These are phyloP conservation scores for Diplogelasinospora grovesii DNA, from an alignment of 495 filamentous ascomycete genomes.

Conservation along the genomic window DNA sequence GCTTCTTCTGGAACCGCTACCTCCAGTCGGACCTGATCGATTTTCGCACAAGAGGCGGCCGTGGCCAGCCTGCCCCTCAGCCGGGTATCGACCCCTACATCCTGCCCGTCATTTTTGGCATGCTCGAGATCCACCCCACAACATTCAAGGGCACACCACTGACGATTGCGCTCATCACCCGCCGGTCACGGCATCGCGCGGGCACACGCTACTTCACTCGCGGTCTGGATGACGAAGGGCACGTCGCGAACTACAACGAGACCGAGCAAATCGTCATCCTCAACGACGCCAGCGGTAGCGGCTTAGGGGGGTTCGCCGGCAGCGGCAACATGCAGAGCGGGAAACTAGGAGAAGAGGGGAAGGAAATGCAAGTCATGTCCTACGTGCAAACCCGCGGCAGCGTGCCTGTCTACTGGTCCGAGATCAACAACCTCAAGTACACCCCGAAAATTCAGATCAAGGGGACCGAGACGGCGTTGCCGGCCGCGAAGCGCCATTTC, in stretches of 20 bases:
- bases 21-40: constrained; percentile 86
- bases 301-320: constrained; percentile 74
- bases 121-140: constrained; percentile 79
- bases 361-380: constrained; percentile 80
- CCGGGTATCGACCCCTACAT: constrained; percentile 86
- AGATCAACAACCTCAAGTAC: constrained; percentile 84
- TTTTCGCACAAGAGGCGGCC: constrained; percentile 52
- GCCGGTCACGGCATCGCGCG: constrained; percentile 75
- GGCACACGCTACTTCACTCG: constrained; percentile 93
- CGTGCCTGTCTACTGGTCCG: constrained; percentile 90
- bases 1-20: constrained; percentile 98
- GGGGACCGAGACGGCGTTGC: constrained; percentile 70
- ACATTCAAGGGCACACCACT: constrained; percentile 72
- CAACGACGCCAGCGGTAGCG: constrained; percentile 66
- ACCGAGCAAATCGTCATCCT: constrained; percentile 87
- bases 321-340: constrained; percentile 67
- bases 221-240: constrained; percentile 85
- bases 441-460: constrained; percentile 83
- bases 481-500: constrained; percentile 79
- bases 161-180: constrained; percentile 80
- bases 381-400: constrained; percentile 96
- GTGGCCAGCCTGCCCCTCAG: constrained; percentile 58
- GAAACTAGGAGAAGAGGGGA: constrained; percentile 50
- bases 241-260: constrained; percentile 97
- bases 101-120: constrained; percentile 88